Evolutionary conservation across 495 filamentous ascomycete genomes (phyloP).

Genomic region (Trichocladium uniseriatum): DNA sequence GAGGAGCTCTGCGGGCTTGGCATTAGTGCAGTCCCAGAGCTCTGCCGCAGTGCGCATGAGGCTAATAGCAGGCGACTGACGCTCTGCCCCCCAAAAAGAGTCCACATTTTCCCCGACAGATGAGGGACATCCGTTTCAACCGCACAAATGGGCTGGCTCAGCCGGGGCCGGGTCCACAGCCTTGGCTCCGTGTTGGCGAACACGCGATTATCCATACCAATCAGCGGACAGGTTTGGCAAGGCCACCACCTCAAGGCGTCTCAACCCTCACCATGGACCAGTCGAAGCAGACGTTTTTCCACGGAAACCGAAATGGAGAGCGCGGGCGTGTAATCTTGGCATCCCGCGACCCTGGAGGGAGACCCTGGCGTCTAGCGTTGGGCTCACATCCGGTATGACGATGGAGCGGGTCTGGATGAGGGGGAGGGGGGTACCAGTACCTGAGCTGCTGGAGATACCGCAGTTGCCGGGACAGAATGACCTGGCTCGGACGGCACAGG

Average conservation of each 20-base stretch:
- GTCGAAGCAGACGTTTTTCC: conserved; percentile 5
- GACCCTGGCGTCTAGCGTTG: conserved; percentile 7
- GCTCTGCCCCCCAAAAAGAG: conserved; percentile 10
- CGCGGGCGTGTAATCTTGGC: conserved; percentile 11
- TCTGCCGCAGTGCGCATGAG: too few species aligned
- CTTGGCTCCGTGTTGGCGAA: conserved; percentile 5
- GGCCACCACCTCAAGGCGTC: conserved; percentile 13
- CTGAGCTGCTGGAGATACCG: conserved; percentile 12
- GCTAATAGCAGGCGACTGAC: too few species aligned
- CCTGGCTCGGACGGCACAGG: conserved; percentile 22
- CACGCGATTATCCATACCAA: conserved; percentile 22
- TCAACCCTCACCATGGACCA: conserved; percentile 14
- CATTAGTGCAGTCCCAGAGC: too few species aligned
- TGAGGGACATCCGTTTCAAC: conserved; percentile 25
- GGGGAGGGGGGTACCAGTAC: not conserved
- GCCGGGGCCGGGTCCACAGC: conserved; percentile 15
- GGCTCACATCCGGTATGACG: conserved; percentile 14
- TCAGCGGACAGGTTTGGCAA: conserved; percentile 13
- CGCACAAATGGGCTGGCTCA: conserved; percentile 29
- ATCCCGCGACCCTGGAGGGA: conserved; percentile 6
- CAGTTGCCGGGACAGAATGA: conserved; percentile 20
- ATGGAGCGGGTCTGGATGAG: conserved; percentile 21
- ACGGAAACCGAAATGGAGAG: conserved; percentile 11
- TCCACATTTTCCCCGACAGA: conserved; percentile 17
- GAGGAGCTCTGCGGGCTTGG: too few species aligned